A percentile compares a stretch with the other conserved stretches of the same genome.
These are phyloP conservation scores for Elsinoe perseae DNA, from an alignment of 2,329 filamentous ascomycete species.

Conservation along the genomic window DNA sequence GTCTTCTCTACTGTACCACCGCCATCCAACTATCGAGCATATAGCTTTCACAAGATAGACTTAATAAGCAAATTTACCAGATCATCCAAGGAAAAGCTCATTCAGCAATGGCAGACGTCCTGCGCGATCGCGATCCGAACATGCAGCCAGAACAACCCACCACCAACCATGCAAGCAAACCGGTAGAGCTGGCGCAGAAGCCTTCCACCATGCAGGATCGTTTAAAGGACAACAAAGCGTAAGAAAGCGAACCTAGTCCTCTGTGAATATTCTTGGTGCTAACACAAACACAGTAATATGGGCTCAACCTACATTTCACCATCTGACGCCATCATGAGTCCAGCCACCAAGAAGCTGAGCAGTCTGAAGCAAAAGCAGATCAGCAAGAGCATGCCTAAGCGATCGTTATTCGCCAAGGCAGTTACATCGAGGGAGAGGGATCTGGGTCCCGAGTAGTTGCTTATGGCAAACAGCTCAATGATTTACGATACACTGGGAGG, in stretches of 20 bases:
- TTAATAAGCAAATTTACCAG: neutral
- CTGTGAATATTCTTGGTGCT: too few species aligned
- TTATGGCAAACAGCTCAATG: neutral
- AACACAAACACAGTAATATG: conserved; percentile 23
- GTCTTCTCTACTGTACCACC: neutral
- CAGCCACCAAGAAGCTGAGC: conserved; percentile 73
- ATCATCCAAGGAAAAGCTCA: neutral
- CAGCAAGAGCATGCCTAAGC: conserved; percentile 47
- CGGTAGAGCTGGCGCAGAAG: neutral
- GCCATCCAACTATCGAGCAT: neutral
- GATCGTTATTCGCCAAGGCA: conserved; percentile 19
- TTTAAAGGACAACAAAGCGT: conserved; percentile 6
- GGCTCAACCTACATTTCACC: conserved; percentile 63
- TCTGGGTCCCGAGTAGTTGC: conserved; percentile 16
- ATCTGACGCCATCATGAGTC: conserved; percentile 83
- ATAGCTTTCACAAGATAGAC: neutral
- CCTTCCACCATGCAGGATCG: neutral
- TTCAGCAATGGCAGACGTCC: conserved; percentile 7
- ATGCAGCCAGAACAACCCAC: conserved; percentile 8
- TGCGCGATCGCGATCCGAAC: conserved; percentile 14
- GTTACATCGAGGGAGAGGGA: conserved; percentile 16
- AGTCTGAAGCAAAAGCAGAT: conserved; percentile 74
- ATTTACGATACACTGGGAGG: neutral
- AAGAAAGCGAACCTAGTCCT: too few species aligned
- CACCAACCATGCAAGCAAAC: conserved; percentile 15